Evolutionary conservation across 805 yeast species (phyloP), one percentile per base, ranked within the genome.

Genomic region (Candida sanyiensis): DNA sequence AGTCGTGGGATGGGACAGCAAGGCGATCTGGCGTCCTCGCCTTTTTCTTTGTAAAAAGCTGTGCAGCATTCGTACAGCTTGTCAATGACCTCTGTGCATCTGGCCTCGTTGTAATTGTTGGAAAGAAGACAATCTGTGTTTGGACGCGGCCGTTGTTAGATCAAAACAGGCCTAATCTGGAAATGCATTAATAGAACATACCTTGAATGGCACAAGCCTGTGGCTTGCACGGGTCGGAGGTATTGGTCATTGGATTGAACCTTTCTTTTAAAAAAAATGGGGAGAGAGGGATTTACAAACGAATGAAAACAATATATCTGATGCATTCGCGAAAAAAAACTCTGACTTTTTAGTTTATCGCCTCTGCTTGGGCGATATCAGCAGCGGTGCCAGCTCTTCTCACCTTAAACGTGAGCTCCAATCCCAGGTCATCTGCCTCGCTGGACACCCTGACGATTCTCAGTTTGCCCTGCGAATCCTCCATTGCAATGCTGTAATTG

Each of bases 161-260:
- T 18, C 27, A 4, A 12, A 5, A 3, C 4, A 8, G 10, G 21
- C 8, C 16, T 9, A 15, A 13, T 12, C 12, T 7, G 4, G 18
- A 27, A 5, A 12, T 27, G 29, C 13, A 8, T 26, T 12, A n/a
- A 4, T 5, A 6, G 9, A 10, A 63, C 76, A 19, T 56, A 75
- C 80, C 67, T 58, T 85, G 95, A 28, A 86, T 86, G 3, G 77
- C 79, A 62, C 95, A 86, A 3, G 95, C 95, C 46, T 80, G 71
- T 6, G 83, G 70, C 54, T 83, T 83, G 60, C 95, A 86, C 2
- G 83, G 74, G 32, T 59, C 61, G 18, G 52, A 28, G 21, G 18
- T 16, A 3, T 7, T 17, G 7, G n/a, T n/a, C n/a, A n/a, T n/a
- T n/a, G n/a, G n/a, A n/a, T n/a, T n/a, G n/a, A n/a, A n/a, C n/a